A percentile compares a stretch with the other conserved stretches of the same genome.
phyloP scores from a whole-genome alignment of 2,329 filamentous ascomycete species.

The Camptophora hylomeconis region DNA sequence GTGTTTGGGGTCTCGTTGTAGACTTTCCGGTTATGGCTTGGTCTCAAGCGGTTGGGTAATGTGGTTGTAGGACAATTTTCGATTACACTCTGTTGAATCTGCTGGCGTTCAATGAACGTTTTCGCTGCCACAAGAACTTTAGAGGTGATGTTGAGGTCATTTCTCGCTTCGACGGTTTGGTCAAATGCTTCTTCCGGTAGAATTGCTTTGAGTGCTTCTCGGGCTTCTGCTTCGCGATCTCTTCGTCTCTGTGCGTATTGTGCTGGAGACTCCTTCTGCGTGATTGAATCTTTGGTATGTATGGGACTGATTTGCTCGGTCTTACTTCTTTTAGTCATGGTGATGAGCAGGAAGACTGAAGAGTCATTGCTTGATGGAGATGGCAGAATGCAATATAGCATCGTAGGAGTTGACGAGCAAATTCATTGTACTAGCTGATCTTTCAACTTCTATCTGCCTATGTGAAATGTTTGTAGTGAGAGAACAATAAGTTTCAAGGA shows the following conservation, averaged over 20 bases:
- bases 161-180: background rate
- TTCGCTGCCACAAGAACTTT: background rate
- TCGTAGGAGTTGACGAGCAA: too few relatives aligned
- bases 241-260: constrained; percentile 1
- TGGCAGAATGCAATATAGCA: too few relatives aligned
- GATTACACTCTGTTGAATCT: constrained; percentile 1
- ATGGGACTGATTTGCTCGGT: too few relatives aligned
- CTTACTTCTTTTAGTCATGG: too few relatives aligned
- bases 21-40: background rate
- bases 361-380: too few relatives aligned
- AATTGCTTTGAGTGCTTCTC: background rate
- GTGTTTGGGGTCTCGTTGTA: constrained; percentile 4
- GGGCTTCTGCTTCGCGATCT: constrained; percentile 2
- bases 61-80: background rate
- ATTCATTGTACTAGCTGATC: too few relatives aligned
- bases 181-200: background rate
- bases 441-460: too few relatives aligned
- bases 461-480: too few relatives aligned
- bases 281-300: too few relatives aligned
- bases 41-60: background rate
- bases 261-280: too few relatives aligned
- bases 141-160: constrained; percentile 2
- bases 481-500: too few relatives aligned
- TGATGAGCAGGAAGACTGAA: too few relatives aligned
- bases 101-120: background rate